Conservation (phyloP, 179 eudicot genomes). For the Vitellaria paradoxa region DNA sequence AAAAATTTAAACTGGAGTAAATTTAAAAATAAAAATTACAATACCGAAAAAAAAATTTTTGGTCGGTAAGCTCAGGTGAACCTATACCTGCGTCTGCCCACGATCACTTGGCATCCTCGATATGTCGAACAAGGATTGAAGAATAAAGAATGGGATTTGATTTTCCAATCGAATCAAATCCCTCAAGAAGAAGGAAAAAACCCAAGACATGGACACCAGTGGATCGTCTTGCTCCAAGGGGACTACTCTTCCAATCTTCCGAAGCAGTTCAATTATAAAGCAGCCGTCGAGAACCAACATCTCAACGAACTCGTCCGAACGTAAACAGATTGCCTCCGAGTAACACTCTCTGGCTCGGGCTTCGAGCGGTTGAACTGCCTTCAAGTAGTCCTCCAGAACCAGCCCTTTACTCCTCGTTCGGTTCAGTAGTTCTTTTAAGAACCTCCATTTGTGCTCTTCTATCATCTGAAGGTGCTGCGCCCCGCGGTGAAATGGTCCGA, state of each 20-base stretch:
- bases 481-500: slow-evolving; percentile 64
- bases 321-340: slow-evolving; percentile 38
- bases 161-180: slow-evolving; percentile 77
- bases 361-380: slow-evolving; percentile 43
- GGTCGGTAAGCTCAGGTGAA: no score
- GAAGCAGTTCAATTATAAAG: slow-evolving; percentile 65
- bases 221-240: slow-evolving; percentile 57
- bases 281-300: slow-evolving; percentile 92
- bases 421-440: background rate
- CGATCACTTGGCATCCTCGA: slow-evolving; percentile 20
- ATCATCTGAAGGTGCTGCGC: slow-evolving; percentile 43
- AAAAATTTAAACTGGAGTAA: no score
- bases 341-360: slow-evolving; percentile 49
- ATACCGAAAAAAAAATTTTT: no score
- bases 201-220: slow-evolving; percentile 59
- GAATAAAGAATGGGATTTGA: slow-evolving; percentile 75
- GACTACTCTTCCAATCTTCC: slow-evolving; percentile 47
- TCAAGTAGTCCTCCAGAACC: slow-evolving; percentile 31
- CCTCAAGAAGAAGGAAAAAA: slow-evolving; percentile 55
- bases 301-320: slow-evolving; percentile 42
- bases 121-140: slow-evolving; percentile 50
- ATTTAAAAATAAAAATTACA: no score
- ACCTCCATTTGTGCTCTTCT: slow-evolving; percentile 51
- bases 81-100: no score
- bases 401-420: slow-evolving; percentile 16